Percentiles rank a stretch among this genome's conserved stretches.
Evolutionary conservation across 2,329 filamentous ascomycete species (phyloP).

Genomic region (Epichloe gansuensis): DNA sequence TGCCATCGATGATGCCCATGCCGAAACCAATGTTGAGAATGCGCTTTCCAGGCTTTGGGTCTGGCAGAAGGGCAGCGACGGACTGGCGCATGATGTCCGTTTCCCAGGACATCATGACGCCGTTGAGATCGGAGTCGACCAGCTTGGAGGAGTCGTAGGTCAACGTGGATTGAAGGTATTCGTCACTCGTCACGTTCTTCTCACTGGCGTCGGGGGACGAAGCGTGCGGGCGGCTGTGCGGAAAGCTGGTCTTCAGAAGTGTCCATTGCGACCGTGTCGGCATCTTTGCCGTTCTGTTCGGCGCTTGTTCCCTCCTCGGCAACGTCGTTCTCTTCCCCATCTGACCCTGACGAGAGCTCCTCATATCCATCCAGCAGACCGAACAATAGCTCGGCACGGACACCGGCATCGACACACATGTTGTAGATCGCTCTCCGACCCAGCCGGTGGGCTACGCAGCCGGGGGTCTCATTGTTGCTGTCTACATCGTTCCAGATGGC

Average conservation of each 20-base stretch:
- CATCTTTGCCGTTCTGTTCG: slow-evolving; percentile 15
- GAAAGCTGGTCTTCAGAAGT: slow-evolving; percentile 16
- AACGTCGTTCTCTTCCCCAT: slow-evolving; percentile 34
- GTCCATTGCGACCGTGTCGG: slow-evolving; percentile 15
- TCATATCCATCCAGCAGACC: slow-evolving; percentile 74
- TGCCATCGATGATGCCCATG: slow-evolving; percentile 76
- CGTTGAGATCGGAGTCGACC: slow-evolving; percentile 64
- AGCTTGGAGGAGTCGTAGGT: slow-evolving; percentile 55
- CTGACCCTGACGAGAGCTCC: slow-evolving; percentile 47
- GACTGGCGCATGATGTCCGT: slow-evolving; percentile 73
- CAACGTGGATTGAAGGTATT: slow-evolving; percentile 56
- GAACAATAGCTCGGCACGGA: slow-evolving; percentile 79
- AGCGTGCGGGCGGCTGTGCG: slow-evolving; percentile 5
- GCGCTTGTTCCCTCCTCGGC: slow-evolving; percentile 19
- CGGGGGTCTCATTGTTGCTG: slow-evolving; percentile 75
- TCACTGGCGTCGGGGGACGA: slow-evolving; percentile 26
- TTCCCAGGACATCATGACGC: slow-evolving; percentile 93
- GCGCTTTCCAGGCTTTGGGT: slow-evolving; percentile 39
- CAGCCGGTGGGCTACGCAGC: slow-evolving; percentile 66
- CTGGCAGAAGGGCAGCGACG: slow-evolving; percentile 51
- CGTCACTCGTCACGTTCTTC: slow-evolving; percentile 46
- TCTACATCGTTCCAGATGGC: slow-evolving; percentile 98
- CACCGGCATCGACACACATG: slow-evolving; percentile 77
- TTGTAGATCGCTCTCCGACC: slow-evolving; percentile 63
- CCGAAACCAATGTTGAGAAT: slow-evolving; percentile 83